Evolutionary conservation across 345 rosid species (phyloP), one percentile per base, ranked within the genome.

Genomic region (Euphorbia tirucalli): DNA sequence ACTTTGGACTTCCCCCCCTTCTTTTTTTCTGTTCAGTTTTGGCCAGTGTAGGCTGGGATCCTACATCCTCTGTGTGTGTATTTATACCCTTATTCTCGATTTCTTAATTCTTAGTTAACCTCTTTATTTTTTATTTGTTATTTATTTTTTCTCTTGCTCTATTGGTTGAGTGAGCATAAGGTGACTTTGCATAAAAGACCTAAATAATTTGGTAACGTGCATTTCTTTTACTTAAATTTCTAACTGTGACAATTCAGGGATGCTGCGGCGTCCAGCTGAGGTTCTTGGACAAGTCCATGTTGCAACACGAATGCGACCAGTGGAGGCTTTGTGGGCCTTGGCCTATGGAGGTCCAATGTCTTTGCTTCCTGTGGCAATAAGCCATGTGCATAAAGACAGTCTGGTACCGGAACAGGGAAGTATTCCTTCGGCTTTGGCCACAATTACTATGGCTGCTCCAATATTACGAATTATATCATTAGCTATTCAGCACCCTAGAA

Each of bases 221-320:
- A 41, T 59, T 55, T 69, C 74, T 35, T 57, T 75, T 71, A 55
- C 68, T 67, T 67, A 71, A 19, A 37, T 68, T 60, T 65, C 58
- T 58, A 30, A 75, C 35, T 61, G 58, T 70, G 72, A 66, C 74
- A 69, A 76, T 78, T 72, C 80, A 91, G 99, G 99, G 71, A 76
- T 81, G 69, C 78, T 85, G 60, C 86, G 98, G 63, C 84, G 99
- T 69, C 99, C 98, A 32, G 99, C 93, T 61, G 99, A 96, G 84
- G 94, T 96, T 78, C 98, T 96, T 71, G 99, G 99, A 82, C 99
- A 96, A 85, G 97, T 93, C 49, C 94, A 90, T 86, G 90, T 96
- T 74, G 98, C 97, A 52, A 81, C 85, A 41, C 87, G 98, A 85
- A 87, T 85, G 86, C 86, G 90, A 75, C 87, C 99, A 15, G 88